A percentile compares a stretch with the other conserved stretches of the same genome.
Conservation (phyloP, 164 flowering plant species). For the Aristolochia californica region DNA sequence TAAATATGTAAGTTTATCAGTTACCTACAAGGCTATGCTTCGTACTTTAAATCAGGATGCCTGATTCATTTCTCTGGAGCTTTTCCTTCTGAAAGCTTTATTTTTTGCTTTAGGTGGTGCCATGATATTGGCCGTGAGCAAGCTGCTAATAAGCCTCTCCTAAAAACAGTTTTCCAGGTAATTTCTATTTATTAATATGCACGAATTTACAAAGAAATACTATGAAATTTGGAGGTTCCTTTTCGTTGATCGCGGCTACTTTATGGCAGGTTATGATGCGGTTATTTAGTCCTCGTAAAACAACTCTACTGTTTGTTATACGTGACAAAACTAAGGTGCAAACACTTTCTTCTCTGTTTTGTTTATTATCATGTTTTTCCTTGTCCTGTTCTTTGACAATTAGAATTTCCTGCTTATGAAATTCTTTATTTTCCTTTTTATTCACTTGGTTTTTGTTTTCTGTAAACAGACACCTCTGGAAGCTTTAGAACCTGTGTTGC, state of each 20-base stretch:
- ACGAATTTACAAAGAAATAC: background rate
- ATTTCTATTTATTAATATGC: background rate
- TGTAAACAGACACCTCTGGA: slow-evolving; percentile 80
- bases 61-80: too few species aligned
- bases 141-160: slow-evolving; percentile 96
- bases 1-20: slow-evolving; percentile 69
- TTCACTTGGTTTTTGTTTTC: background rate
- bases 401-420: background rate
- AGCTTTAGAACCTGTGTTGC: slow-evolving; percentile 78
- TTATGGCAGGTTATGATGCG: slow-evolving; percentile 88
- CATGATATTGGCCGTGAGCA: slow-evolving; percentile 99
- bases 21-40: background rate
- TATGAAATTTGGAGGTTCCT: slow-evolving; percentile 1
- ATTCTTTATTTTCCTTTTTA: background rate
- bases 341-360: background rate
- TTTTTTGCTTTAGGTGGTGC: slow-evolving; percentile 66
- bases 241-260: slow-evolving; percentile 4
- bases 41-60: background rate
- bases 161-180: slow-evolving; percentile 95
- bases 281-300: slow-evolving; percentile 93
- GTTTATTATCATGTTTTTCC: background rate
- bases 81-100: background rate
- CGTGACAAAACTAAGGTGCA: slow-evolving; percentile 92
- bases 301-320: slow-evolving; percentile 89
- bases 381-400: background rate